Evolutionary conservation across 2,329 filamentous ascomycete species (phyloP).

Genomic region (Pseudogymnoascus sp.): DNA sequence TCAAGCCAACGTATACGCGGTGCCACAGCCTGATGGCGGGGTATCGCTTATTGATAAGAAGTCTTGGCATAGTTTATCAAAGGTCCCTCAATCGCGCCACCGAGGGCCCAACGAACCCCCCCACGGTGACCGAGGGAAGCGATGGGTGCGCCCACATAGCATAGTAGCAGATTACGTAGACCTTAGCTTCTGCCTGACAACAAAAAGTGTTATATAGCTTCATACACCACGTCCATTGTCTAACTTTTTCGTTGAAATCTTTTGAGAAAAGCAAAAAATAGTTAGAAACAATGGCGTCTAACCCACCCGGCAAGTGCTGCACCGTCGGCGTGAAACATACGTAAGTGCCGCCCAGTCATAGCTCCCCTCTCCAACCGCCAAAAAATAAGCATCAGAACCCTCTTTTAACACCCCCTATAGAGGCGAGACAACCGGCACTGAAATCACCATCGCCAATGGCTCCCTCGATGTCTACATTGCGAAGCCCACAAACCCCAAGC

Average conservation of each 20-base stretch:
- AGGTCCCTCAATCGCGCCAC: not conserved
- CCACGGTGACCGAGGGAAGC: not conserved
- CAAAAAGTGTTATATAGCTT: not conserved
- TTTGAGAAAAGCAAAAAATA: not conserved
- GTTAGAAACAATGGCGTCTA: slow-evolving; percentile 28
- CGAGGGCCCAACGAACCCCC: not conserved
- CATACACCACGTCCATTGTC: not conserved
- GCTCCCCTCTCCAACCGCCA: not conserved
- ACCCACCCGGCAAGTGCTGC: slow-evolving; percentile 30
- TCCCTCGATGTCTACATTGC: slow-evolving; percentile 29
- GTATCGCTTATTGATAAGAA: slow-evolving; percentile 3
- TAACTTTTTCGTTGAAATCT: slow-evolving; percentile 6
- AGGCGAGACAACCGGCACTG: slow-evolving; percentile 27
- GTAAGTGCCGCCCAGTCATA: slow-evolving; percentile 19
- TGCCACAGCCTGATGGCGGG: slow-evolving; percentile 9
- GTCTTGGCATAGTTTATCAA: not conserved
- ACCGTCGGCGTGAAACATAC: slow-evolving; percentile 31
- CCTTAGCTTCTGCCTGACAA: not conserved
- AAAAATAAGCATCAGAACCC: slow-evolving; percentile 6
- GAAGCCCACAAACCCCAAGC: slow-evolving; percentile 26
- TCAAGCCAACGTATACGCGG: not conserved
- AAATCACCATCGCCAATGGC: slow-evolving; percentile 25
- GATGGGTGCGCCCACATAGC: not conserved
- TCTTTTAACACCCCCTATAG: slow-evolving; percentile 15
- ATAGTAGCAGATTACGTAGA: not conserved